Percentiles rank a stretch among this genome's conserved stretches.
phyloP scores from a whole-genome alignment of 2,329 filamentous ascomycete genomes.

The Apiospora malaysiana region DNA sequence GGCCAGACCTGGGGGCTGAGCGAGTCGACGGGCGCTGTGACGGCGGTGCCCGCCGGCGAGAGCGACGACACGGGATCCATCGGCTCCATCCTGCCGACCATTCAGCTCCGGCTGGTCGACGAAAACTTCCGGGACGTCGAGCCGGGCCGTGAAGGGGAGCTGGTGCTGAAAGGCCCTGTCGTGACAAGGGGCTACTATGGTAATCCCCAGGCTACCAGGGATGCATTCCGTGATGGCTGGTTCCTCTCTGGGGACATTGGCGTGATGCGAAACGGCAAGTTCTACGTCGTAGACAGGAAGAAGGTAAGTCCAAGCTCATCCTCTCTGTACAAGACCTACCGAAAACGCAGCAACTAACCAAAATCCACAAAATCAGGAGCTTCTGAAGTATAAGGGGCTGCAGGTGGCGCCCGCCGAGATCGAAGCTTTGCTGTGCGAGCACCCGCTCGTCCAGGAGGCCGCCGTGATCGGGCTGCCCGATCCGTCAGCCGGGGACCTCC shows the following conservation, averaged over 20 bases:
- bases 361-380: slow-evolving; percentile 58
- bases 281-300: slow-evolving; percentile 82
- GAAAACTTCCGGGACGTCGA: slow-evolving; percentile 47
- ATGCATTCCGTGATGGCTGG: slow-evolving; percentile 65
- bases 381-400: slow-evolving; percentile 65
- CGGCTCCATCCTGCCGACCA: slow-evolving; percentile 46
- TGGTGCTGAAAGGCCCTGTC: slow-evolving; percentile 74
- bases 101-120: slow-evolving; percentile 44
- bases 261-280: slow-evolving; percentile 70
- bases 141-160: slow-evolving; percentile 58
- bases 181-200: slow-evolving; percentile 75
- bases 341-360: not conserved
- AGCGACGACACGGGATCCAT: slow-evolving; percentile 55
- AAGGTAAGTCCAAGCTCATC: slow-evolving; percentile 52
- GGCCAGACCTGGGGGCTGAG: slow-evolving; percentile 62
- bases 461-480: slow-evolving; percentile 66
- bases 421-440: slow-evolving; percentile 51
- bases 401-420: slow-evolving; percentile 73
- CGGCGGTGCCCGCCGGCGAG: slow-evolving; percentile 46
- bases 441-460: slow-evolving; percentile 57
- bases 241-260: slow-evolving; percentile 85
- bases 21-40: slow-evolving; percentile 57
- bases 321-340: not conserved
- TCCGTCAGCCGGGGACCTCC: slow-evolving; percentile 60
- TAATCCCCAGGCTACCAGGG: slow-evolving; percentile 68